These are phyloP conservation scores for Polygonum maritimum DNA, from an alignment of 148 eudicot species.

Conservation along the genomic window DNA sequence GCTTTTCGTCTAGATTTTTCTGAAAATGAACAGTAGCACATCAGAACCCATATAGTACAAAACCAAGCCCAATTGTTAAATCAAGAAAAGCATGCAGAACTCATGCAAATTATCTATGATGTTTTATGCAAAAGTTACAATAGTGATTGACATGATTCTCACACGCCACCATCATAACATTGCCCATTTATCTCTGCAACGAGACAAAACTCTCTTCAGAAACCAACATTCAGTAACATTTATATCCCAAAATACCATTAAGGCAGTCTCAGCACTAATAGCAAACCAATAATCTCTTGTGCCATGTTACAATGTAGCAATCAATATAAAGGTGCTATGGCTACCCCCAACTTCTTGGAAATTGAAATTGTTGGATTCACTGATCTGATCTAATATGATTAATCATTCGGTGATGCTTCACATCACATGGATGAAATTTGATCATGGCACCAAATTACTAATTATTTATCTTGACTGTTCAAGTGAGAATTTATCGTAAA, in stretches of 20 bases:
- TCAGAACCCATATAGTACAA: conserved; percentile 5
- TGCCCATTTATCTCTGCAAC: too few species aligned
- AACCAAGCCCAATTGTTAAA: not conserved
- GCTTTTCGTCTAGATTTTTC: conserved; percentile 79
- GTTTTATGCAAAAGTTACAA: not conserved
- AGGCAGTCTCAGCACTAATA: not conserved
- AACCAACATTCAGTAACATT: not conserved
- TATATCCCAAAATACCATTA: not conserved
- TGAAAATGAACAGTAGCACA: conserved; percentile 25
- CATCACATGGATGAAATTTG: not conserved
- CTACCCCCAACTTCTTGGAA: not conserved
- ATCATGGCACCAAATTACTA: not conserved
- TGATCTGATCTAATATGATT: not conserved
- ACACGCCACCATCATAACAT: not conserved
- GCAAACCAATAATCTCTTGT: not conserved
- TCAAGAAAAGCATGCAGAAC: not conserved
- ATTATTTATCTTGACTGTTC: not conserved
- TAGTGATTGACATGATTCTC: not conserved
- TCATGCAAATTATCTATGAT: not conserved
- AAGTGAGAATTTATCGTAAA: not conserved
- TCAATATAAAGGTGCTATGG: not conserved
- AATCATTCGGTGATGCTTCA: not conserved
- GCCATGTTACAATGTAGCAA: not conserved
- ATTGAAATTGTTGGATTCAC: not conserved
- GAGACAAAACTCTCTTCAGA: not conserved